Conservation (phyloP, 2,329 filamentous ascomycete species). For the Rhynchosporium graminicola region DNA sequence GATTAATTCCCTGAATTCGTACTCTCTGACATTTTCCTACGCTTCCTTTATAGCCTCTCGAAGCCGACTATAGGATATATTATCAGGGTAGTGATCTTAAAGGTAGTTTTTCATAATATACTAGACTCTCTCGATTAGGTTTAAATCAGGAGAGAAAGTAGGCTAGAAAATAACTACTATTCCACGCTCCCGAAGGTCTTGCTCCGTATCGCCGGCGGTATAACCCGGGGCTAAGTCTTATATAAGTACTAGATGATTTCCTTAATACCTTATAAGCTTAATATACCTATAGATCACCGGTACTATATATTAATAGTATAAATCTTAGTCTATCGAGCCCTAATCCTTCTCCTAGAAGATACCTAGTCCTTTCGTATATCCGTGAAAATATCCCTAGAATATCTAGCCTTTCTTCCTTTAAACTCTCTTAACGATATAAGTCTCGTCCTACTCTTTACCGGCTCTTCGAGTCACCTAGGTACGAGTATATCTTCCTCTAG, state of each 20-base stretch:
- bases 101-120: conserved; percentile 26
- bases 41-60: conserved; percentile 4
- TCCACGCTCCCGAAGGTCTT: conserved; percentile 15
- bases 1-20: background rate
- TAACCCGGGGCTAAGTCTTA: conserved; percentile 12
- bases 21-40: background rate
- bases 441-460: conserved; percentile 14
- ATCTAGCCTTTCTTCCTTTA: conserved; percentile 23
- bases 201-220: conserved; percentile 11
- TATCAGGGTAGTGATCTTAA: conserved; percentile 20
- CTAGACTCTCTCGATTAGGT: conserved; percentile 22
- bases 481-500: conserved; percentile 20
- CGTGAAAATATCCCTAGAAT: conserved; percentile 23
- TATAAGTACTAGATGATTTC: conserved; percentile 13
- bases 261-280: conserved; percentile 5
- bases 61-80: conserved; percentile 6
- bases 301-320: conserved; percentile 5
- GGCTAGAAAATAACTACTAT: conserved; percentile 24
- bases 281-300: conserved; percentile 16
- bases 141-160: conserved; percentile 23
- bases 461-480: conserved; percentile 17
- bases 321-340: conserved; percentile 14
- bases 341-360: conserved; percentile 36
- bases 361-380: conserved; percentile 19
- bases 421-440: conserved; percentile 12